Percentiles rank a stretch among this genome's conserved stretches.
Evolutionary conservation across 495 filamentous ascomycete genomes (phyloP).

Genomic region (Paragyromitra xinjiangensis): DNA sequence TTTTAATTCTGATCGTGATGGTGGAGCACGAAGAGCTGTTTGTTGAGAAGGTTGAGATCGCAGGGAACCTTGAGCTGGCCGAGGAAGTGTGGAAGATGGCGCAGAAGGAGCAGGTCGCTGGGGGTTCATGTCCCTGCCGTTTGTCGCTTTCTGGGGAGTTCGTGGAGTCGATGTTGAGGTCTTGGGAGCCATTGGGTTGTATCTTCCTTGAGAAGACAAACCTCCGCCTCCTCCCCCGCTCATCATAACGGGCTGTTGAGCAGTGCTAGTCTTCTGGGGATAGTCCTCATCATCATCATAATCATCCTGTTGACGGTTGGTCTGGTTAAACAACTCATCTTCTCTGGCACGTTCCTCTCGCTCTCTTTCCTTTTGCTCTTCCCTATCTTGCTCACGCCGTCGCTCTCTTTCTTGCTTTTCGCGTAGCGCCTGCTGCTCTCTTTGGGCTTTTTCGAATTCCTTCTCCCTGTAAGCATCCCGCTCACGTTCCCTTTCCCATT

Average conservation of each 20-base stretch:
- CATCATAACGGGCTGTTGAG: constrained; percentile 61
- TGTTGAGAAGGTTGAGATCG: constrained; percentile 39
- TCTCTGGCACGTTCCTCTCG: constrained; percentile 58
- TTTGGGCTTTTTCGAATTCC: constrained; percentile 54
- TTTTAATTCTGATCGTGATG: constrained; percentile 43
- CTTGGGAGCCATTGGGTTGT: constrained; percentile 79
- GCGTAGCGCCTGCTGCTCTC: constrained; percentile 55
- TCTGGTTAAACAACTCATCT: constrained; percentile 47
- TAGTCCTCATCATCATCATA: constrained; percentile 55
- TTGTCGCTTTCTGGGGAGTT: constrained; percentile 43
- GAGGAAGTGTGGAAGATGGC: constrained; percentile 60
- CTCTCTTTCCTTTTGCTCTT: constrained; percentile 59
- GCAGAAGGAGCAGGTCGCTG: constrained; percentile 64
- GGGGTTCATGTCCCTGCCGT: constrained; percentile 53
- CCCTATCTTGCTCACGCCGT: constrained; percentile 57
- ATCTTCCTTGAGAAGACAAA: constrained; percentile 68
- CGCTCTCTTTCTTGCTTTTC: constrained; percentile 59
- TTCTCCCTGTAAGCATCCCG: constrained; percentile 62
- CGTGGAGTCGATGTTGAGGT: constrained; percentile 53
- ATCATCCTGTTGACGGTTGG: constrained; percentile 39
- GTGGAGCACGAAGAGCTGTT: constrained; percentile 39
- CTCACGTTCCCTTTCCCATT: constrained; percentile 65
- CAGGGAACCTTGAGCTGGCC: constrained; percentile 60
- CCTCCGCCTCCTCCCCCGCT: constrained; percentile 70
- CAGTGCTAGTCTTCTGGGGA: constrained; percentile 47